Evolutionary conservation across 148 eudicot species (phyloP).

Genomic region (Persicaria tinctoria): DNA sequence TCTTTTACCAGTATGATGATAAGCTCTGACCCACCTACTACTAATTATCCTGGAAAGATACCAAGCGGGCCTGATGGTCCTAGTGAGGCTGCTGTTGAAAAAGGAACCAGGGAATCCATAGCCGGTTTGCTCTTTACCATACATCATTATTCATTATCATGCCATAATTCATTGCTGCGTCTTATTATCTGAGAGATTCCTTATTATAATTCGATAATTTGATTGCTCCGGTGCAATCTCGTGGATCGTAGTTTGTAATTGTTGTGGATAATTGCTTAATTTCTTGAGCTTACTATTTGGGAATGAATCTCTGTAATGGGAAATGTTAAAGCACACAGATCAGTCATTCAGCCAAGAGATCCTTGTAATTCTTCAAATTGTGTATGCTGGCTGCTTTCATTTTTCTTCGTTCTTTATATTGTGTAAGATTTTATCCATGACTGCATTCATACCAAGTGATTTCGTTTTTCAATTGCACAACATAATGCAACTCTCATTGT

Average conservation of each 20-base stretch:
- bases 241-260: background rate
- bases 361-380: too few relatives aligned
- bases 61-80: slow-evolving; percentile 59
- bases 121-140: background rate
- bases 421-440: too few relatives aligned
- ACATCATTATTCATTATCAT: too few relatives aligned
- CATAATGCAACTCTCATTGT: background rate
- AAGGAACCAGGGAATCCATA: slow-evolving; percentile 7
- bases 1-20: slow-evolving; percentile 52
- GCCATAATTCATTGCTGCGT: too few relatives aligned
- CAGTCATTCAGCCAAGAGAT: too few relatives aligned
- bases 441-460: too few relatives aligned
- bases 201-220: background rate
- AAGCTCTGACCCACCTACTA: slow-evolving; percentile 18
- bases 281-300: background rate
- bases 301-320: too few relatives aligned
- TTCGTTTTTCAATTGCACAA: background rate
- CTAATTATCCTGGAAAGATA: slow-evolving; percentile 33
- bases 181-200: too few relatives aligned
- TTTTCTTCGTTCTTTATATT: too few relatives aligned
- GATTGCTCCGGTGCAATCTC: background rate
- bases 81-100: slow-evolving; percentile 41
- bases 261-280: background rate
- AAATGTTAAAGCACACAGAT: too few relatives aligned
- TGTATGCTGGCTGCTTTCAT: too few relatives aligned